A percentile compares a stretch with the other conserved stretches of the same genome.
Conservation (phyloP, 83 land plant genomes). For the Thuja plicata region DNA sequence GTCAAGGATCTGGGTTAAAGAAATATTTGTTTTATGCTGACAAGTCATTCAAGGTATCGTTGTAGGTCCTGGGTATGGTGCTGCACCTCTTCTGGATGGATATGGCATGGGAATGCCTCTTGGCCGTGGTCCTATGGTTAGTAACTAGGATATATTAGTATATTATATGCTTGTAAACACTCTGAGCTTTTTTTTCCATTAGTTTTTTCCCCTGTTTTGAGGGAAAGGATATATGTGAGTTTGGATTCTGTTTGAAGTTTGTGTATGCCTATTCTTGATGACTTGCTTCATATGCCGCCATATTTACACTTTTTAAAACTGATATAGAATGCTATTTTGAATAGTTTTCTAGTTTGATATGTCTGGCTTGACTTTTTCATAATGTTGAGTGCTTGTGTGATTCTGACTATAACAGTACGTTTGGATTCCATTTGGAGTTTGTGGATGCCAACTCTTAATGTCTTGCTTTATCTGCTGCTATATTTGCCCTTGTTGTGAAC, state of each 20-base stretch:
- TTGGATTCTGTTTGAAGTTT: neutral
- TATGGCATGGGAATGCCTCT: slow-evolving; percentile 68
- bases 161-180: neutral
- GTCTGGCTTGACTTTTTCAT: neutral
- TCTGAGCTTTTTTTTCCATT: neutral
- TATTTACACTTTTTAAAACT: neutral
- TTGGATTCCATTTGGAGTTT: neutral
- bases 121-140: slow-evolving; percentile 60
- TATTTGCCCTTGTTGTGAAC: neutral
- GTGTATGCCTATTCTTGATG: neutral
- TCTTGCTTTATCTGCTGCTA: neutral
- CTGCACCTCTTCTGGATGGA: slow-evolving; percentile 68
- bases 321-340: neutral
- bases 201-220: neutral
- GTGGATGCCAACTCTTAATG: neutral
- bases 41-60: neutral
- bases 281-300: neutral
- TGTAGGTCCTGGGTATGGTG: slow-evolving; percentile 58
- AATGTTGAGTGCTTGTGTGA: too few relatives aligned
- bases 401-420: too few relatives aligned
- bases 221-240: neutral
- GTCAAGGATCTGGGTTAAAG: neutral
- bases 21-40: neutral
- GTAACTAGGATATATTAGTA: neutral
- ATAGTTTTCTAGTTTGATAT: neutral